Evolutionary conservation across 352 stramenopile species (phyloP).

Genomic region (Thalassiosira delicatula): DNA sequence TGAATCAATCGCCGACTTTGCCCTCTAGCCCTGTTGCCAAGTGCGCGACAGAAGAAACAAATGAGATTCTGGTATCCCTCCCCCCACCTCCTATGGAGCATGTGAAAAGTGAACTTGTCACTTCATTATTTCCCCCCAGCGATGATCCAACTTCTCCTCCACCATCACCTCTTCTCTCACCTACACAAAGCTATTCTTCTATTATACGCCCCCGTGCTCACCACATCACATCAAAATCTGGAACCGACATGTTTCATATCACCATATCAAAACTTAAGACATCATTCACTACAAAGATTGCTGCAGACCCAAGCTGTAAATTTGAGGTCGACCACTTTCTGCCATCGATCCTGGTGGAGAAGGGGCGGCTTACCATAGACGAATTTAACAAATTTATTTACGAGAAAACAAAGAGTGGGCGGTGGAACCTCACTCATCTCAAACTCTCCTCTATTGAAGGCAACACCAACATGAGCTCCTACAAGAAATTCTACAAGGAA

Average conservation of each 20-base stretch:
- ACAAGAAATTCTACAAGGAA: constrained; percentile 78
- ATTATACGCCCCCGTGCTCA: constrained; percentile 4
- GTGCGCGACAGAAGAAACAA: constrained; percentile 13
- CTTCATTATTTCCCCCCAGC: constrained; percentile 4
- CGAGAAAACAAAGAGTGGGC: constrained; percentile 69
- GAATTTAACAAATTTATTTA: constrained; percentile 77
- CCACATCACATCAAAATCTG: constrained; percentile 58
- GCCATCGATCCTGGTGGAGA: constrained; percentile 65
- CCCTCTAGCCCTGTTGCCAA: constrained; percentile 11
- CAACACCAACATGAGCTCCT: constrained; percentile 61
- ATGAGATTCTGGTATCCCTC: constrained; percentile 38
- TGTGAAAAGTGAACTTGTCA: constrained; percentile 13
- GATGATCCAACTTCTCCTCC: constrained; percentile 20
- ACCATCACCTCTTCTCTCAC: constrained; percentile 22
- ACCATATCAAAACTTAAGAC: constrained; percentile 57
- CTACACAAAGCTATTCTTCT: constrained; percentile 8
- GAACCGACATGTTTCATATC: constrained; percentile 62
- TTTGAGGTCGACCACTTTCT: constrained; percentile 60
- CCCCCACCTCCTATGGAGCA: constrained; percentile 22
- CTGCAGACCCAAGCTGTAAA: constrained; percentile 44
- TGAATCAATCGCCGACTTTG: constrained; percentile 10
- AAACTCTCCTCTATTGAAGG: constrained; percentile 59
- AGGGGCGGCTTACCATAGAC: constrained; percentile 69
- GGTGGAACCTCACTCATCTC: constrained; percentile 59
- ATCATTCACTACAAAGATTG: constrained; percentile 65